These are phyloP conservation scores for Diospyros lotus DNA, from an alignment of 148 eudicot genomes.

Conservation along the genomic window DNA sequence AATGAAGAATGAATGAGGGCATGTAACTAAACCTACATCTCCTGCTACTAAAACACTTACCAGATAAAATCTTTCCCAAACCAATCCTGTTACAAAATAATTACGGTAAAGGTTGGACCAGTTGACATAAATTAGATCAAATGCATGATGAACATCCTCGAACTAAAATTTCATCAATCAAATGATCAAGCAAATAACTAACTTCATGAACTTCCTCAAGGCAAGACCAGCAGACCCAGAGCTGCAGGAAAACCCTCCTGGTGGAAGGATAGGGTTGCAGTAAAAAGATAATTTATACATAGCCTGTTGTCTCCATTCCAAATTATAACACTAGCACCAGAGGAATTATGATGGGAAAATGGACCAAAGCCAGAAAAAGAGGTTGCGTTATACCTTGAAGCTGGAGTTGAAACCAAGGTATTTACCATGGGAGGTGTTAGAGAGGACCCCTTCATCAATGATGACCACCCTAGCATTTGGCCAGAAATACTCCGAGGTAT, in stretches of 20 bases:
- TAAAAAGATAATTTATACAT: background rate
- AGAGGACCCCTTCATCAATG: slow-evolving; percentile 84
- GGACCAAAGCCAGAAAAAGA: background rate
- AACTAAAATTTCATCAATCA: background rate
- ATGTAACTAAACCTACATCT: too few relatives aligned
- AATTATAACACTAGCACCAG: slow-evolving; percentile 2
- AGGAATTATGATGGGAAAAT: background rate
- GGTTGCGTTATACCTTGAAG: slow-evolving; percentile 65
- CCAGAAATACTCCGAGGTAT: slow-evolving; percentile 69
- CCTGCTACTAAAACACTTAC: too few relatives aligned
- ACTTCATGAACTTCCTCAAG: background rate
- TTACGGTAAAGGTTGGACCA: background rate
- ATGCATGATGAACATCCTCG: background rate
- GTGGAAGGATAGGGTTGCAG: background rate
- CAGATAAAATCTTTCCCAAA: background rate
- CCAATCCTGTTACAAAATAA: background rate
- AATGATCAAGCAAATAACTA: background rate
- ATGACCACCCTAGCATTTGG: slow-evolving; percentile 76
- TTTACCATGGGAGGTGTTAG: slow-evolving; percentile 62
- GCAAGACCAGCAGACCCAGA: background rate
- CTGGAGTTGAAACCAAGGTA: slow-evolving; percentile 76
- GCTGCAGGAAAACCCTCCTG: background rate
- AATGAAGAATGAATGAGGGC: too few relatives aligned
- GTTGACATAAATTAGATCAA: background rate
- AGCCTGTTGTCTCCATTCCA: background rate